Evolutionary conservation across 73 alveolate genomes (phyloP).

Genomic region (Tetrahymena malaccensis): DNA sequence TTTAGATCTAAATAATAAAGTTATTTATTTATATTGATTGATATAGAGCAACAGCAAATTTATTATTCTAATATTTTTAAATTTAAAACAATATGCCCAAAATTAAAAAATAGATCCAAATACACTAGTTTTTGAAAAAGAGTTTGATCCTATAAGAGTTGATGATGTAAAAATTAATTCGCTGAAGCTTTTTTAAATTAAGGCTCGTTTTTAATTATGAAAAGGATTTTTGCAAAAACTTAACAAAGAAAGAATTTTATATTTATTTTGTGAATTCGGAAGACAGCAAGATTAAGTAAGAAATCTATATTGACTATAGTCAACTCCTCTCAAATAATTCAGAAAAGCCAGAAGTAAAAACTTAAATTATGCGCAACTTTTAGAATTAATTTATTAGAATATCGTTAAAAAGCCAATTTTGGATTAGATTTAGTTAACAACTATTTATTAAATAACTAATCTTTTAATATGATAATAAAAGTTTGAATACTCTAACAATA

Average conservation of each 20-base stretch:
- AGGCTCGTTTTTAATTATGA: not conserved
- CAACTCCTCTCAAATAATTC: not conserved
- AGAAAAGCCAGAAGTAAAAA: not conserved
- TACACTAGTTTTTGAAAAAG: conserved; percentile 10
- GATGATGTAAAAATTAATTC: not conserved
- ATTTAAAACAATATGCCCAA: too few relatives aligned
- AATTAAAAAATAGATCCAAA: not conserved
- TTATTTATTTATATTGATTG: not conserved
- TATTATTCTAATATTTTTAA: too few relatives aligned
- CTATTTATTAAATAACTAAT: not conserved
- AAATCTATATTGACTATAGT: conserved; percentile 25
- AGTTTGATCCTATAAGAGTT: conserved; percentile 34
- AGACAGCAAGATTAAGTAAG: conserved; percentile 32
- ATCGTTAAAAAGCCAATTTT: not conserved
- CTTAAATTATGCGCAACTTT: not conserved
- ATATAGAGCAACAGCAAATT: not conserved
- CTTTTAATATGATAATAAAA: not conserved
- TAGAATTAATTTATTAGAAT: too few relatives aligned
- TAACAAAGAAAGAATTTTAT: conserved; percentile 14
- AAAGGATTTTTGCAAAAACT: conserved; percentile 6
- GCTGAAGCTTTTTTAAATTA: not conserved
- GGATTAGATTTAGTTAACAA: not conserved
- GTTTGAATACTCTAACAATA: conserved; percentile 11
- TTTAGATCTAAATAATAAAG: not conserved
- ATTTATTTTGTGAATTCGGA: conserved; percentile 37